Conservation (phyloP, 192 early-diverging fungal genomes). For the Backusella tuberculispora region DNA sequence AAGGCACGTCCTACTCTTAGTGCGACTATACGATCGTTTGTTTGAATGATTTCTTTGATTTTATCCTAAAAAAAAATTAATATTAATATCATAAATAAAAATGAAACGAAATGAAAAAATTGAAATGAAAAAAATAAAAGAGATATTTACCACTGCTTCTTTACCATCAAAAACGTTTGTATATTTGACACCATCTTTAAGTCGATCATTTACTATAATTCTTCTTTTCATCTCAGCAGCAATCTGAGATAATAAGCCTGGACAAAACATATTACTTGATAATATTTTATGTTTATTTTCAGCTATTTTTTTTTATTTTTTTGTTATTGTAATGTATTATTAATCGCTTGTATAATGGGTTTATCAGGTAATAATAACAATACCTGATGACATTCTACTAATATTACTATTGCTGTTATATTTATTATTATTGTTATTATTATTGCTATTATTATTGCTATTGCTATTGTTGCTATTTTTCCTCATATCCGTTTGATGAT, state of each 20-base stretch:
- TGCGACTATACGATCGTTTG: constrained; percentile 82
- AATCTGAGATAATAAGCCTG: constrained; percentile 6
- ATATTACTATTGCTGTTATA: background rate
- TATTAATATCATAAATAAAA: constrained; percentile 4
- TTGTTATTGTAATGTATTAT: background rate
- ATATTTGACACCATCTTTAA: constrained; percentile 47
- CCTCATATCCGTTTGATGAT: background rate
- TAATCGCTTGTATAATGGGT: too few species aligned
- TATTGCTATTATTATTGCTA: background rate
- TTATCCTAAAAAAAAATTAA: constrained; percentile 46
- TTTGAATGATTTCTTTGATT: constrained; percentile 74
- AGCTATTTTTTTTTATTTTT: background rate
- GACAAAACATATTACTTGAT: background rate
- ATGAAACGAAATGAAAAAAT: background rate
- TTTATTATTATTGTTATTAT: background rate
- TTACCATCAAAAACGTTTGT: constrained; percentile 27
- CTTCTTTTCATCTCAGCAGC: constrained; percentile 20
- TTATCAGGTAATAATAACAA: too few species aligned
- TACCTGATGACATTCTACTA: constrained; percentile 4
- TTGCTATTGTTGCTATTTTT: background rate
- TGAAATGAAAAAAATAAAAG: background rate
- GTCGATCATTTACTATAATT: constrained; percentile 31
- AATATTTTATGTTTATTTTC: constrained; percentile 8
- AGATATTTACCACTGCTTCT: constrained; percentile 28
- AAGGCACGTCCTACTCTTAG: constrained; percentile 85